Conservation (phyloP, 257 asterid species). For the Jacaranda mimosifolia region DNA sequence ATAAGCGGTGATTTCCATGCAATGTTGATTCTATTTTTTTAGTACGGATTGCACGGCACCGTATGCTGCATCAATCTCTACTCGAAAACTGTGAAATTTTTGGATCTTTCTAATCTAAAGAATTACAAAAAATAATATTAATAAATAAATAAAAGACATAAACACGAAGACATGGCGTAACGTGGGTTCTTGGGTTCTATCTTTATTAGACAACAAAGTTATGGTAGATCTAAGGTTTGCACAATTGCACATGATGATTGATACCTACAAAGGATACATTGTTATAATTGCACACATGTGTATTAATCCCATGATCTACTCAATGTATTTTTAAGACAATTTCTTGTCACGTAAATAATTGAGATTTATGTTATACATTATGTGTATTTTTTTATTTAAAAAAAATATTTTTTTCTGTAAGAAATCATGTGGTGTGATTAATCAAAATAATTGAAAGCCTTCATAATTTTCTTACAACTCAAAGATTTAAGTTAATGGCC, state of each 20-base stretch:
- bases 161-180: conserved; percentile 53
- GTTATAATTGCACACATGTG: conserved; percentile 42
- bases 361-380: not conserved
- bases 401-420: not conserved
- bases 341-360: not conserved
- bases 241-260: conserved; percentile 49
- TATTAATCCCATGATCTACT: conserved; percentile 37
- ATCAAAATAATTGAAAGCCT: conserved; percentile 30
- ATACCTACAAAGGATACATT: conserved; percentile 40
- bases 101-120: conserved; percentile 14
- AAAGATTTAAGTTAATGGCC: not conserved
- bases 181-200: conserved; percentile 42
- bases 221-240: conserved; percentile 47
- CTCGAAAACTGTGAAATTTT: conserved; percentile 40
- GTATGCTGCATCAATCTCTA: conserved; percentile 29
- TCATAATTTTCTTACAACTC: conserved; percentile 4
- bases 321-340: conserved; percentile 29
- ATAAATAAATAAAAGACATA: conserved; percentile 11
- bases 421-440: conserved; percentile 39
- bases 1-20: conserved; percentile 25
- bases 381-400: not conserved
- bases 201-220: conserved; percentile 38
- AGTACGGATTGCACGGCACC: conserved; percentile 56
- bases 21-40: conserved; percentile 47
- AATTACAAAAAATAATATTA: not conserved